Percentiles rank a stretch among this genome's conserved stretches.
These are phyloP conservation scores for Suillus clintonianus DNA, from an alignment of 768 basidiomycete genomes.

Conservation along the genomic window DNA sequence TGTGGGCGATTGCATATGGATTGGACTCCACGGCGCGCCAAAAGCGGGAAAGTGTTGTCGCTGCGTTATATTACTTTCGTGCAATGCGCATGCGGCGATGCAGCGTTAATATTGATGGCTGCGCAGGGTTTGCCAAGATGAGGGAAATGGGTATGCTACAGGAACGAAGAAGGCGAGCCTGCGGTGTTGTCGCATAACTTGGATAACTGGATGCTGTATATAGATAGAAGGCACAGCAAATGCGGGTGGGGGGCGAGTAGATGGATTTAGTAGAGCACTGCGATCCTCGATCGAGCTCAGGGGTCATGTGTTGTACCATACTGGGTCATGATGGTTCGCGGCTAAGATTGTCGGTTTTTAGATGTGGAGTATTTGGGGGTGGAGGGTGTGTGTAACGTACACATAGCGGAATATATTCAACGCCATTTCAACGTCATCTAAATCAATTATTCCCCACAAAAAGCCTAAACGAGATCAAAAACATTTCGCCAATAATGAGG, in stretches of 20 bases:
- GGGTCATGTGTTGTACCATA: not conserved
- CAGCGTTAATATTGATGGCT: not conserved
- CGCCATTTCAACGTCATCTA: not conserved
- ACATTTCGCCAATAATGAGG: not conserved
- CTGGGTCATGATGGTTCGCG: not conserved
- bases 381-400: not conserved
- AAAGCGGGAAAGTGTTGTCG: conserved; percentile 5
- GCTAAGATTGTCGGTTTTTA: not conserved
- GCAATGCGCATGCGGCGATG: conserved; percentile 5
- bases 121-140: conserved; percentile 1
- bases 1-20: not conserved
- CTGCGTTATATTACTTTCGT: not conserved
- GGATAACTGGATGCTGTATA: conserved; percentile 1
- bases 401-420: not conserved
- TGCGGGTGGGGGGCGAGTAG: not conserved
- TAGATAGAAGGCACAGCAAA: conserved; percentile 3
- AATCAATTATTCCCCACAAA: not conserved
- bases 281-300: not conserved
- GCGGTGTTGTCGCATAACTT: not conserved
- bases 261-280: not conserved
- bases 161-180: not conserved
- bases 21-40: conserved; percentile 1
- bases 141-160: not conserved
- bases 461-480: not conserved
- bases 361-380: not conserved